Evolutionary conservation across 148 eudicot species (phyloP).

Genomic region (Rhododendron kiyosumense): DNA sequence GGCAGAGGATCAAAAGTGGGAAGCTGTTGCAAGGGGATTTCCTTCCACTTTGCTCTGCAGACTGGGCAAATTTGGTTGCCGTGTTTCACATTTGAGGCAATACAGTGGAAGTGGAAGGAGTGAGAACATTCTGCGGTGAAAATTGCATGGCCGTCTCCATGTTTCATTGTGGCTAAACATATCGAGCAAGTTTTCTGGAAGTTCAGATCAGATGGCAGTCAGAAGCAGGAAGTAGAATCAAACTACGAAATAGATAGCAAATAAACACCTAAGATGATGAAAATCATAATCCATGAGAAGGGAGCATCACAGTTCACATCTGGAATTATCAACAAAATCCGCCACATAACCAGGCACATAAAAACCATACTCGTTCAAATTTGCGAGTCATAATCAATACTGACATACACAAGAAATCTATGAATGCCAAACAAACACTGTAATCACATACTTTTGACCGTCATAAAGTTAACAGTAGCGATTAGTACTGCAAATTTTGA

Average conservation of each 20-base stretch:
- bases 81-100: constrained; percentile 70
- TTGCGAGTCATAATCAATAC: not conserved
- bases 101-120: constrained; percentile 81
- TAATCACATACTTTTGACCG: not conserved
- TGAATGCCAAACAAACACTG: not conserved
- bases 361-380: not conserved
- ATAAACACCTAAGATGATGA: not conserved
- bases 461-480: not conserved
- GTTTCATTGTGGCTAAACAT: constrained; percentile 58
- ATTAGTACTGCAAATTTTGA: not conserved
- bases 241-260: not conserved
- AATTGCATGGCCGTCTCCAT: constrained; percentile 76
- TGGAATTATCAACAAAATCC: not conserved
- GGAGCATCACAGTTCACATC: not conserved
- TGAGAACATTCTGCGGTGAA: constrained; percentile 94
- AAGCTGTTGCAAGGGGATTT: constrained; percentile 52
- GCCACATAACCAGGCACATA: not conserved
- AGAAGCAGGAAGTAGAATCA: constrained; percentile 1
- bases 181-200: constrained; percentile 70
- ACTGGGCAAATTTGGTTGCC: constrained; percentile 79
- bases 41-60: constrained; percentile 83
- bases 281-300: not conserved
- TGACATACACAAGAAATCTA: not conserved
- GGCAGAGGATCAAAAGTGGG: constrained; percentile 31
- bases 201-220: not conserved